These are phyloP conservation scores for Globisporangium emineosum DNA, from an alignment of 352 stramenopile species.

Conservation along the genomic window DNA sequence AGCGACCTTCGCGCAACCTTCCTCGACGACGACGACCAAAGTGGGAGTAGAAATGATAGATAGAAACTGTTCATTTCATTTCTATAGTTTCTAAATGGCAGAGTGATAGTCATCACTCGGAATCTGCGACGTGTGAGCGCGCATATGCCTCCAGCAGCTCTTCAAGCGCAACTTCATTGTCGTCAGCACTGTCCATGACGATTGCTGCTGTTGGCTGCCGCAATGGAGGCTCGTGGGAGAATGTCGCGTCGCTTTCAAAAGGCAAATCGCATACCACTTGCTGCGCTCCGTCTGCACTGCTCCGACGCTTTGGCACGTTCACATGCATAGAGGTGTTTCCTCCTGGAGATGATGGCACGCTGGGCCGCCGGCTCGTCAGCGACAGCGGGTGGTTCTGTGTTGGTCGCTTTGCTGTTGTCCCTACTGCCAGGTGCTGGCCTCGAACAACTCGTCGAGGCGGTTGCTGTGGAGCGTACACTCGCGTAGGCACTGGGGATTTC, in stretches of 20 bases:
- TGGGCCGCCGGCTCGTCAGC: conserved; percentile 13
- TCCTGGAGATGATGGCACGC: conserved; percentile 12
- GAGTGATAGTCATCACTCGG: conserved; percentile 5
- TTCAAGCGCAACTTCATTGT: conserved; percentile 20
- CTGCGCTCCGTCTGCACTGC: neutral
- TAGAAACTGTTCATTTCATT: neutral
- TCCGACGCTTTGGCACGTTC: neutral
- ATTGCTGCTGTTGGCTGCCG: neutral
- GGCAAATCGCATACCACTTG: neutral
- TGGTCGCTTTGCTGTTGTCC: neutral
- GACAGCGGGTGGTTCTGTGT: conserved; percentile 1
- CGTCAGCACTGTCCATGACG: neutral
- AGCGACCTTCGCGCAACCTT: conserved; percentile 32
- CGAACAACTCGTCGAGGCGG: neutral
- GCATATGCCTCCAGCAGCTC: conserved; percentile 20
- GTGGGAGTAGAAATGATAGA: neutral
- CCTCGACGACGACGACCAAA: neutral
- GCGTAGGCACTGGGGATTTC: conserved; percentile 8
- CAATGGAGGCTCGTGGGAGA: neutral
- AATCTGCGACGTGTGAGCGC: conserved; percentile 15
- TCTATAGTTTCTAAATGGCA: neutral
- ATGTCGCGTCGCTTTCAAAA: neutral
- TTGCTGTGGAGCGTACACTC: conserved; percentile 11
- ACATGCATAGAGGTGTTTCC: neutral
- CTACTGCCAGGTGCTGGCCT: neutral